Percentiles rank a stretch among this genome's conserved stretches.
Evolutionary conservation across 257 asterid species (phyloP).

Genomic region (Marsdenia floribunda): DNA sequence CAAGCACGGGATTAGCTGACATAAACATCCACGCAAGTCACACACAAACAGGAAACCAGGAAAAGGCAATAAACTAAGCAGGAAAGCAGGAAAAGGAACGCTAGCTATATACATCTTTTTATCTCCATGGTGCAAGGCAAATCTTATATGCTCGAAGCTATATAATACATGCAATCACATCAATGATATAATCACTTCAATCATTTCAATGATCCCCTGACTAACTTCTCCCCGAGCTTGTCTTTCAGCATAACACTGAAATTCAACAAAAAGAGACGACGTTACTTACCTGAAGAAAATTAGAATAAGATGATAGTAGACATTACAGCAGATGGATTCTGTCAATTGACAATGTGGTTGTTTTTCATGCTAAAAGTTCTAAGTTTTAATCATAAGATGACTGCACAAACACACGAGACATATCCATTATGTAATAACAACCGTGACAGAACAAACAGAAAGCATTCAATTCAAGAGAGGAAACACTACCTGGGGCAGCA

Average conservation of each 20-base stretch:
- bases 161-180: background rate
- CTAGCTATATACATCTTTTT: no score
- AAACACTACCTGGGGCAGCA: conserved; percentile 59
- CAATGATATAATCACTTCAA: no score
- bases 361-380: background rate
- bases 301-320: no score
- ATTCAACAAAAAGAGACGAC: background rate
- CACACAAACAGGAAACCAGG: background rate
- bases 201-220: conserved; percentile 25
- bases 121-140: no score
- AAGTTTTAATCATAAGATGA: background rate
- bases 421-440: background rate
- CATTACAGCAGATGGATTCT: no score
- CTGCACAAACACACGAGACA: background rate
- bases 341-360: background rate
- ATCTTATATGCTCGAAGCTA: no score
- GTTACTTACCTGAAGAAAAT: background rate
- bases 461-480: background rate
- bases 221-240: conserved; percentile 62
- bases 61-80: no score
- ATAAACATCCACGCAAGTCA: background rate
- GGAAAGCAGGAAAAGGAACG: no score
- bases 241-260: conserved; percentile 52
- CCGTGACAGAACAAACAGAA: background rate
- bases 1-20: background rate